Base-by-base conservation (phyloP, 352 stramenopile species). In the Globisporangium carolinianum region DNA sequence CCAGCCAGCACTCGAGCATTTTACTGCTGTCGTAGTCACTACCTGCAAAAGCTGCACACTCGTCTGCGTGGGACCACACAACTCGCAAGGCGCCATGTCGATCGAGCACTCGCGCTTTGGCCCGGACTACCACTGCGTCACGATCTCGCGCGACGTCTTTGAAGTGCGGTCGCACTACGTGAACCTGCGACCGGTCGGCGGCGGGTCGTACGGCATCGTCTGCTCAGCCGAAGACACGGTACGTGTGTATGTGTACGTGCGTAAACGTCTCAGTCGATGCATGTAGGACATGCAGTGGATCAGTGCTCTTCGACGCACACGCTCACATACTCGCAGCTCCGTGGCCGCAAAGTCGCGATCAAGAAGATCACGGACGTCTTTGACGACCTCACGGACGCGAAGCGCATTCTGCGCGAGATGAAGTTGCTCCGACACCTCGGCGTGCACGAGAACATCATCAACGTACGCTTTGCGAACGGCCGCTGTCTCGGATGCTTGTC, bases 281-380 rank as follows among this genome's bases (percentile, higher is more conserved):
- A 17, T 43, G 11, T 45, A 32, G 24, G 24, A 32, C 24, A 32
- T 32, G 24, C 1, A 32, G 24, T 32, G 24, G 24, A 2, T 32
- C 24, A 32, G 24, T 32, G 24, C 24, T 32, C 24, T 32, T 39
- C 39, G 18, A 24, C 1, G 42, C 54, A 39, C 6, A 38, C 18
- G 51, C 38, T 24, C 24, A 17, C n/a, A 5, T 46, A 14, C 5
- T 4, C 58, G 36, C 55, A 96, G 86, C 51, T 94, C 5, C 84
- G 86, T 8, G 84, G 81, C 15, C 80, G 84, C 53, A 92, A 92
- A 61, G 83, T 96, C 43, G 86, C 89, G 35, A 96, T 97, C 62
- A 96, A 96, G 71, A 97, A 97, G 69, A 94, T 97, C 69, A 93
- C 84, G 3, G 83, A 96, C 66, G 85, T 93, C n/a, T 97, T 97